A percentile compares a stretch with the other conserved stretches of the same genome.
These are phyloP conservation scores for Aspergillus eucalypticola DNA, from an alignment of 2,329 filamentous ascomycete genomes.

Conservation along the genomic window DNA sequence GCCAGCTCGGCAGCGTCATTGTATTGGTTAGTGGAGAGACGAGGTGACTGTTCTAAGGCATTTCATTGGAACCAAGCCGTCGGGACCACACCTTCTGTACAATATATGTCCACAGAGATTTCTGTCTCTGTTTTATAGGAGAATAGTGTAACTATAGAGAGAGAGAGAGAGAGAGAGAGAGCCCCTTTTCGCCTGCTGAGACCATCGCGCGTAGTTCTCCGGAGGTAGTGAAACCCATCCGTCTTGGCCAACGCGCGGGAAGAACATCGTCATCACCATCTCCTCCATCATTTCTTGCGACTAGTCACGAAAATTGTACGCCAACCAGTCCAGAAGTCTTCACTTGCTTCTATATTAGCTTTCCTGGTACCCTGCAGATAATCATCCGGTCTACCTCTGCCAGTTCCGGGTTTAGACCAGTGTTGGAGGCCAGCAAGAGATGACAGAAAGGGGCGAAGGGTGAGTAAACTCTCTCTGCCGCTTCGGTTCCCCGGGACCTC, in stretches of 20 bases:
- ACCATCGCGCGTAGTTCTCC: not conserved
- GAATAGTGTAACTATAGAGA: not conserved
- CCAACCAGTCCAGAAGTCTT: not conserved
- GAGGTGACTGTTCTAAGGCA: constrained; percentile 20
- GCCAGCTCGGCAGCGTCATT: constrained; percentile 85
- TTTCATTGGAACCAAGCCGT: not conserved
- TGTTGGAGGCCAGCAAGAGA: constrained; percentile 20
- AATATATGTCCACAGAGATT: not conserved
- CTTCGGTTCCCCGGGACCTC: constrained; percentile 24
- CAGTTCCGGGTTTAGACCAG: too few relatives aligned
- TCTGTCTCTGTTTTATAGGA: not conserved
- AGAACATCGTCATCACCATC: not conserved
- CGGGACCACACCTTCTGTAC: not conserved
- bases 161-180: not conserved
- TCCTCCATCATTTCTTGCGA: not conserved
- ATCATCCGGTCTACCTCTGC: too few relatives aligned
- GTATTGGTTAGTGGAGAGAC: constrained; percentile 69
- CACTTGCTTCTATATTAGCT: not conserved
- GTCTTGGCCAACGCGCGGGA: constrained; percentile 18
- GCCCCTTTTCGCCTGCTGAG: not conserved
- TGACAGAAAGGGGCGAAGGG: constrained; percentile 36
- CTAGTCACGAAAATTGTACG: not conserved
- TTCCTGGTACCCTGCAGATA: not conserved
- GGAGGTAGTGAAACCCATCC: too few relatives aligned
- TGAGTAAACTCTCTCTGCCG: constrained; percentile 22